These are phyloP conservation scores for Fusarium pseudograminearum DNA, from an alignment of 2,329 filamentous ascomycete species.

Conservation along the genomic window DNA sequence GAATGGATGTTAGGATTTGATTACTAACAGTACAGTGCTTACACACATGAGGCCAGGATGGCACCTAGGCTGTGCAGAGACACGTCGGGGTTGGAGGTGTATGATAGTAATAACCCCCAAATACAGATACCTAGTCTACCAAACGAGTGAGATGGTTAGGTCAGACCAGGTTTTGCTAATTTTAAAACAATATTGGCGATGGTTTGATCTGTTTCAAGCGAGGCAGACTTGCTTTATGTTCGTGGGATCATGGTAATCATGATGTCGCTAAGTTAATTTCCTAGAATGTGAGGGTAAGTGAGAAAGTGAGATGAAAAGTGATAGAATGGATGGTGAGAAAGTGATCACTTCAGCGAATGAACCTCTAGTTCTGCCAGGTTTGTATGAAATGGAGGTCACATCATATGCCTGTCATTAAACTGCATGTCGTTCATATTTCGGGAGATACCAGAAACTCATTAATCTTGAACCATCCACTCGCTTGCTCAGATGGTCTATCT, in stretches of 20 bases:
- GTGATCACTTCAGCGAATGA: not conserved
- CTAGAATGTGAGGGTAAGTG: not conserved
- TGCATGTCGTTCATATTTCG: not conserved
- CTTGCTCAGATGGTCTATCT: constrained; percentile 7
- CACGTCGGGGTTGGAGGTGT: constrained; percentile 30
- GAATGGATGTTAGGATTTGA: not conserved
- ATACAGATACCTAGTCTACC: not conserved
- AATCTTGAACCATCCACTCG: constrained; percentile 9
- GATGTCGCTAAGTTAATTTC: constrained; percentile 20
- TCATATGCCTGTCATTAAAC: not conserved
- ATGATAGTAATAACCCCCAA: not conserved
- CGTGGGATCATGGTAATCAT: constrained; percentile 15
- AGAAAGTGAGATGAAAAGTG: not conserved
- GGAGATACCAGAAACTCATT: not conserved
- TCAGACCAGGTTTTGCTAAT: constrained; percentile 34
- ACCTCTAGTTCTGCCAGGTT: not conserved
- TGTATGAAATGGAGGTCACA: not conserved
- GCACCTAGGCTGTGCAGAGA: constrained; percentile 46
- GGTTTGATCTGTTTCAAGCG: constrained; percentile 17
- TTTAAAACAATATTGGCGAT: constrained; percentile 35
- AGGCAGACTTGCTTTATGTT: constrained; percentile 19
- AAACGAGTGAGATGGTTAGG: not conserved
- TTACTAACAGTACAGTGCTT: constrained; percentile 1
- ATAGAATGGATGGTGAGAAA: not conserved
- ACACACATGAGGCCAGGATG: constrained; percentile 10